These are phyloP conservation scores for Aspergillus bertholletiae DNA, from an alignment of 495 filamentous ascomycete genomes.

Conservation along the genomic window DNA sequence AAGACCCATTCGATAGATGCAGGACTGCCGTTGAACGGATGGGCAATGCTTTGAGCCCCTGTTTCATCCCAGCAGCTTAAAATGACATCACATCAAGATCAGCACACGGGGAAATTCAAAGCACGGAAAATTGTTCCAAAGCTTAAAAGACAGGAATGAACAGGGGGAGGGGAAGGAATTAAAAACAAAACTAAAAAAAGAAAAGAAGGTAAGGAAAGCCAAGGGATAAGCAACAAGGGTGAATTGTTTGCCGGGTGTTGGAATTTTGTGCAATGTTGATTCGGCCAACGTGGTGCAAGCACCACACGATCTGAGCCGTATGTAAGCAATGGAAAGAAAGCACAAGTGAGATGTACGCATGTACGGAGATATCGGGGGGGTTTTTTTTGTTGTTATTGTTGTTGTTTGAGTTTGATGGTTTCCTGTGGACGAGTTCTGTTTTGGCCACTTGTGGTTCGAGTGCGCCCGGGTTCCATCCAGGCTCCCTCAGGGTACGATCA, in stretches of 20 bases:
- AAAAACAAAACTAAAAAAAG: constrained; percentile 1
- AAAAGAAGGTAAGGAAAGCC: not conserved
- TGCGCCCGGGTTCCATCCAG: not conserved
- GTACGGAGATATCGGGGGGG: constrained; percentile 1
- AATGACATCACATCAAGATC: not conserved
- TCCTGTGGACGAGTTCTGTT: constrained; percentile 1
- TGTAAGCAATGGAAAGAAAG: not conserved
- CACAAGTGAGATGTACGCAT: not conserved
- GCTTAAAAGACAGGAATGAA: not conserved
- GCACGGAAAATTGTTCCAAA: not conserved
- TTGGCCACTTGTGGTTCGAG: not conserved
- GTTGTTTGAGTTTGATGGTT: too few species aligned
- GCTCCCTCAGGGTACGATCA: not conserved
- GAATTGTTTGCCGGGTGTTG: too few species aligned
- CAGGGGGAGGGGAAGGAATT: not conserved
- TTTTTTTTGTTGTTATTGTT: too few species aligned
- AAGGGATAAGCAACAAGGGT: not conserved
- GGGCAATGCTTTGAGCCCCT: not conserved
- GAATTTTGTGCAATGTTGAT: constrained; percentile 5
- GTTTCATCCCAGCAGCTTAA: not conserved
- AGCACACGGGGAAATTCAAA: not conserved
- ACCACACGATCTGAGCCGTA: not conserved
- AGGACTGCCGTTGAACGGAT: not conserved
- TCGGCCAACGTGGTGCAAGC: constrained; percentile 4
- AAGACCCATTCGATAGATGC: constrained; percentile 12